Base-by-base conservation (phyloP, 768 basidiomycete species). In the Leucocoprinus birnbaumii region DNA sequence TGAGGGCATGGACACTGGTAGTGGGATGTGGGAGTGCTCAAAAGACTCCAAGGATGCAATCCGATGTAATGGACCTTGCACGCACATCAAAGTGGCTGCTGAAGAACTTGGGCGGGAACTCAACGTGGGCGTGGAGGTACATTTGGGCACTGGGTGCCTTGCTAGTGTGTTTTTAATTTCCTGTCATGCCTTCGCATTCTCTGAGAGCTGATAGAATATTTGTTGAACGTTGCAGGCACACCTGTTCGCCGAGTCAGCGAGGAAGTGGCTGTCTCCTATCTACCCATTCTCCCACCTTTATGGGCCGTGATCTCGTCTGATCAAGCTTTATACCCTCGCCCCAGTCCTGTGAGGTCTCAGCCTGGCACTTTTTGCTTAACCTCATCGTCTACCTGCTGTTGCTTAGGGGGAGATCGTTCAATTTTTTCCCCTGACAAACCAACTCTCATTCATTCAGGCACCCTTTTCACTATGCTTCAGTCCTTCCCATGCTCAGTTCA, bases 401-500 rank as follows among this genome's bases (percentile, higher is more conserved):
- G n/a, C 41, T 51, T 55, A n/a, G 16, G 47, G 7, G 5, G 31
- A 31, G 5, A 5, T 11, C 31, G 11, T 11, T 31, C 31, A 31
- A 31, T 11, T 22, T 48, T 48, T 22, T 1, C 55, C n/a, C 31
- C 56, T 2, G 11, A 27, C n/a, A 22, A 19, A 3, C 48, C 55
- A 5, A 44, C 42, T 10, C 2, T 38, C n/a, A 13, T 45, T 14
- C 40, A 55, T 16, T 5, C 35, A 11, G 61, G 61, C 31, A 57
- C 38, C 13, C 22, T 65, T 8, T 63, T 62, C 48, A 58, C 53
- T 1, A 25, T 59, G 14, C 24, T 22, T 11, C 53, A 53, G 0
- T 52, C 56, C 9, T n/a, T 31, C 13, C 21, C 14, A 16, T 38
- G 38, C n/a, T 5, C 38, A 21, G 57, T 64, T 31, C 54, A 64